Conservation (phyloP, 2,329 filamentous ascomycete genomes). For the Monilinia laxa region DNA sequence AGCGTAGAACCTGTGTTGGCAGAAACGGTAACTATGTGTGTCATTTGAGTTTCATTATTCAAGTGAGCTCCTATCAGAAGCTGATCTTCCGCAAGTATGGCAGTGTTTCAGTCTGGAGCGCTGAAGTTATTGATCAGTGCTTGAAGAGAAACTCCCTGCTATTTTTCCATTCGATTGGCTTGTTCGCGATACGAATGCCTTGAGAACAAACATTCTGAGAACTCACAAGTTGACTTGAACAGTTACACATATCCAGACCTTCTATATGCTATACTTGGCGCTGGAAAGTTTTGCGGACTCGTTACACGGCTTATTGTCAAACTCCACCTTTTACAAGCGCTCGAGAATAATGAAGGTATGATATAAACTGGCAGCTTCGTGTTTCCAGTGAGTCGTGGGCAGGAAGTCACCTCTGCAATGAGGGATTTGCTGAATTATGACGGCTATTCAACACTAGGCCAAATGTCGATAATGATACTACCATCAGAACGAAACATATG, state of each 20-base stretch:
- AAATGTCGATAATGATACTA: constrained; percentile 23
- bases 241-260: constrained; percentile 28
- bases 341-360: constrained; percentile 26
- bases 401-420: constrained; percentile 36
- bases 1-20: no score
- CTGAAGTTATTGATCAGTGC: no score
- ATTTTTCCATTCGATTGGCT: no score
- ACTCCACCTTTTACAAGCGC: constrained; percentile 28
- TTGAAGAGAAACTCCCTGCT: no score
- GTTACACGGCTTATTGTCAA: constrained; percentile 37
- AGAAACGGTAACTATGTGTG: no score
- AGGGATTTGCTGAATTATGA: constrained; percentile 19
- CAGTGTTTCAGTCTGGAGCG: no score
- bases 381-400: constrained; percentile 37
- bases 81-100: no score
- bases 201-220: no score
- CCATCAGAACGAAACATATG: constrained; percentile 18
- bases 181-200: no score
- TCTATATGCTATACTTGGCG: constrained; percentile 38
- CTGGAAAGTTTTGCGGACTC: constrained; percentile 40
- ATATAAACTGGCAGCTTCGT: constrained; percentile 38
- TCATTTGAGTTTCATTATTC: no score
- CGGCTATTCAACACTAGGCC: constrained; percentile 14
- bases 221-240: constrained; percentile 4
- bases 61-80: no score